Percentiles rank a stretch among this genome's conserved stretches.
Evolutionary conservation across 176 grass and related monocot species (phyloP).

Genomic region (Thinopyrum elongatum): DNA sequence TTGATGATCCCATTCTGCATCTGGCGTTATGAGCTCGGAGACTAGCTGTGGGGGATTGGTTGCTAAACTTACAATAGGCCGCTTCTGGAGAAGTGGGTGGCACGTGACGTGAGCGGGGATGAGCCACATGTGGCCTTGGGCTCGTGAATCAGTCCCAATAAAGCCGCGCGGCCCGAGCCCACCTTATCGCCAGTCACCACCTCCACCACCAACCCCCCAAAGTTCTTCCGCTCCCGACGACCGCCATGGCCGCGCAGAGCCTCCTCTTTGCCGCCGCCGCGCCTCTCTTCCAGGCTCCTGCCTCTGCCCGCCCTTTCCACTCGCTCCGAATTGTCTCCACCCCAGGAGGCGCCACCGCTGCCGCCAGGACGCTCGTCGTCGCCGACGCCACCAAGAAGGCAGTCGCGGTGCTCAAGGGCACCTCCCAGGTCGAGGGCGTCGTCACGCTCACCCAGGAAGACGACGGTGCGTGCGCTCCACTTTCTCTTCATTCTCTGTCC

Average conservation of each 20-base stretch:
- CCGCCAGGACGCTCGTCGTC: conserved; percentile 38
- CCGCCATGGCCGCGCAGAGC: conserved; percentile 71
- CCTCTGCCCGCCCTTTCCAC: conserved; percentile 84
- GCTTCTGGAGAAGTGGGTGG: background rate
- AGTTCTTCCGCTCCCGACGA: background rate
- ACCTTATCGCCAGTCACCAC: conserved; percentile 33
- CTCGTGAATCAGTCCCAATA: background rate
- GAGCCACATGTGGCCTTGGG: background rate
- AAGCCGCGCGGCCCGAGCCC: background rate
- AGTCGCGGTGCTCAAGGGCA: conserved; percentile 85
- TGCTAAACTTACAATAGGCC: too few relatives aligned
- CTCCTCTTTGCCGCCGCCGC: conserved; percentile 41
- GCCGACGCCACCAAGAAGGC: conserved; percentile 79
- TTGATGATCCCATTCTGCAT: too few relatives aligned
- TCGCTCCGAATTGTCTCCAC: conserved; percentile 28
- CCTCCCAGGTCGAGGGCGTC: conserved; percentile 72
- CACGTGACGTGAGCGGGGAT: background rate
- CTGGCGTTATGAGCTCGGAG: too few relatives aligned
- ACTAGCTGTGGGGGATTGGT: too few relatives aligned
- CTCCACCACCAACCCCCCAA: background rate
- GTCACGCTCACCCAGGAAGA: conserved; percentile 84
- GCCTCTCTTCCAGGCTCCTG: conserved; percentile 7
- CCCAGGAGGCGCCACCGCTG: background rate
- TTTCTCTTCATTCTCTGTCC: background rate
- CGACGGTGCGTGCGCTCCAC: conserved; percentile 32